Percentiles rank a stretch among this genome's conserved stretches.
These are phyloP conservation scores for Aspergillus pseudoviridinutans DNA, from an alignment of 2,329 filamentous ascomycete genomes.

Conservation along the genomic window DNA sequence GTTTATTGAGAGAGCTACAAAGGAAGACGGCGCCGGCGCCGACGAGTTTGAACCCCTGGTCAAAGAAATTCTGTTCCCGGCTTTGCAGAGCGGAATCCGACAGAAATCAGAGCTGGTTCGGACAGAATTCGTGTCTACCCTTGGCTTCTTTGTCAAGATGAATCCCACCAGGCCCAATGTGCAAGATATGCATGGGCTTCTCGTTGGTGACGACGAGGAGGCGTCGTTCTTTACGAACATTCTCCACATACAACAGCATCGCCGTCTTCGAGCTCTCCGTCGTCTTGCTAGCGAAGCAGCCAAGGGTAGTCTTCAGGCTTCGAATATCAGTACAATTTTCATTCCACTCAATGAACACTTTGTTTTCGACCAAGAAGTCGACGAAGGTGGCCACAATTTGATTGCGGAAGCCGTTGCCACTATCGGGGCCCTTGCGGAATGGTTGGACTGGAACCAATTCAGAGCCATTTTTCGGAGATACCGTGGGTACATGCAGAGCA, in stretches of 20 bases:
- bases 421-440: slow-evolving; percentile 69
- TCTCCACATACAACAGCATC: slow-evolving; percentile 81
- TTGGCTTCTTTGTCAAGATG: slow-evolving; percentile 71
- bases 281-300: slow-evolving; percentile 67
- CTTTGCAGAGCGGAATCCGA: slow-evolving; percentile 70
- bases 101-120: slow-evolving; percentile 81
- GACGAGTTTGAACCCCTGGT: slow-evolving; percentile 57
- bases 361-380: slow-evolving; percentile 76
- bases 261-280: slow-evolving; percentile 77
- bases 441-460: slow-evolving; percentile 87
- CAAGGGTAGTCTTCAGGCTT: slow-evolving; percentile 63
- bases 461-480: slow-evolving; percentile 79
- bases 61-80: slow-evolving; percentile 64
- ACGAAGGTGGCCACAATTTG: slow-evolving; percentile 73
- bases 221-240: slow-evolving; percentile 90
- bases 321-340: slow-evolving; percentile 80
- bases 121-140: slow-evolving; percentile 72
- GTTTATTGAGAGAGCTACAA: slow-evolving; percentile 64
- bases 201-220: slow-evolving; percentile 69
- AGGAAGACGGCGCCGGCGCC: slow-evolving; percentile 38
- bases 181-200: slow-evolving; percentile 67
- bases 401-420: slow-evolving; percentile 81
- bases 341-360: slow-evolving; percentile 92
- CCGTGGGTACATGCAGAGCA: slow-evolving; percentile 73
- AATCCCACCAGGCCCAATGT: slow-evolving; percentile 68